Percentiles rank a stretch among this genome's conserved stretches.
Evolutionary conservation across 495 filamentous ascomycete genomes (phyloP).

Genomic region (Xylaria grammica): DNA sequence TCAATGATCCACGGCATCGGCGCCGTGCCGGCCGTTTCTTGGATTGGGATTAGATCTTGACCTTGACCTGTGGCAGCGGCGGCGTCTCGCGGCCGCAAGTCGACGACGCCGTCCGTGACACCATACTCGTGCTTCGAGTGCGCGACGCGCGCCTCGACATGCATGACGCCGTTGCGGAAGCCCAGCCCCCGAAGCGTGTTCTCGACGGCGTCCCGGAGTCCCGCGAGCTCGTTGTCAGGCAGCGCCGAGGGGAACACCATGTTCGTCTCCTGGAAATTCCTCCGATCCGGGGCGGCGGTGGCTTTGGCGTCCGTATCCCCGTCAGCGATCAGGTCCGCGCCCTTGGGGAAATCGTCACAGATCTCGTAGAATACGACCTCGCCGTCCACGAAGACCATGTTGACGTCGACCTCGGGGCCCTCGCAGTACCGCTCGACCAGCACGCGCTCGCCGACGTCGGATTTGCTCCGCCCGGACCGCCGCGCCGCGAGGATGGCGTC

Average conservation of each 20-base stretch:
- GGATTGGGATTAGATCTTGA: not conserved
- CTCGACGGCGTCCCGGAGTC: slow-evolving; percentile 35
- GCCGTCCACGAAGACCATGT: slow-evolving; percentile 55
- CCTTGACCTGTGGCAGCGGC: not conserved
- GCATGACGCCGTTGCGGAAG: slow-evolving; percentile 33
- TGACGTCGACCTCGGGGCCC: slow-evolving; percentile 60
- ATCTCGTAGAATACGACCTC: slow-evolving; percentile 58
- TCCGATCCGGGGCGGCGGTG: slow-evolving; percentile 25
- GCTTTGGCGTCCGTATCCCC: slow-evolving; percentile 1
- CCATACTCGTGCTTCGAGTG: slow-evolving; percentile 32
- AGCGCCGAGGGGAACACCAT: slow-evolving; percentile 48
- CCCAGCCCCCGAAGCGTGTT: slow-evolving; percentile 35
- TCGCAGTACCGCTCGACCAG: slow-evolving; percentile 35
- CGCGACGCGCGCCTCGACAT: slow-evolving; percentile 37
- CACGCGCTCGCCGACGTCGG: slow-evolving; percentile 26
- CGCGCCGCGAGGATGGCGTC: slow-evolving; percentile 29
- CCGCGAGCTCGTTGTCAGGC: slow-evolving; percentile 39
- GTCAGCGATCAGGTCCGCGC: slow-evolving; percentile 41
- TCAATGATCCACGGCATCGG: slow-evolving; percentile 42
- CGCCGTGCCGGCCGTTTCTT: not conserved
- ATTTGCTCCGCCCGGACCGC: slow-evolving; percentile 15
- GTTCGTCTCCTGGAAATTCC: slow-evolving; percentile 45
- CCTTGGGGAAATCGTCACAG: slow-evolving; percentile 57
- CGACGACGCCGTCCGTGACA: slow-evolving; percentile 21
- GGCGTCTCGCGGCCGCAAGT: slow-evolving; percentile 9